Percentiles rank a stretch among this genome's conserved stretches.
These are phyloP conservation scores for Penicillium bialowiezense DNA, from an alignment of 495 filamentous ascomycete genomes.

Conservation along the genomic window DNA sequence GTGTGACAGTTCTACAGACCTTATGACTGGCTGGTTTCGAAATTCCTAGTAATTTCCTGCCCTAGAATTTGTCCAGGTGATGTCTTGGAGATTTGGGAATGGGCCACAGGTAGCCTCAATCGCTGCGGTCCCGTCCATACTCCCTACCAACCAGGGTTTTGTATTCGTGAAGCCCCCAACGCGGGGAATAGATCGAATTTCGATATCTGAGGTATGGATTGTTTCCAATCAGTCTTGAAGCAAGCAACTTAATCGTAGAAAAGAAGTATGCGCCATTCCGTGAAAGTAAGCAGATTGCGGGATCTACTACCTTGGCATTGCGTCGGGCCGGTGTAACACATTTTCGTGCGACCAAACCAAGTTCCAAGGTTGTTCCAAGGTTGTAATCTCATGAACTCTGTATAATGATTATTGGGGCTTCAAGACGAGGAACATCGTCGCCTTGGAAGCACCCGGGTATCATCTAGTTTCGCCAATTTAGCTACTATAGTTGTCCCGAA, in stretches of 20 bases:
- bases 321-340: constrained; percentile 34
- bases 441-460: no score
- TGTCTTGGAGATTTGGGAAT: background rate
- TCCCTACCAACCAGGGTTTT: constrained; percentile 51
- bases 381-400: no score
- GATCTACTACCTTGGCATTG: constrained; percentile 43
- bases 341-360: constrained; percentile 50
- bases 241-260: constrained; percentile 54
- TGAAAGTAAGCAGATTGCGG: constrained; percentile 51
- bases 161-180: constrained; percentile 43
- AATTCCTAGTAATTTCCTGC: no score
- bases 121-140: constrained; percentile 59
- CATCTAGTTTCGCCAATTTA: no score
- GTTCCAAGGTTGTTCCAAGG: constrained; percentile 18
- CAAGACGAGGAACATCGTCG: no score
- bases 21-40: no score
- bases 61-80: no score
- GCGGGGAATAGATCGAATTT: constrained; percentile 65
- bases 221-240: constrained; percentile 18
- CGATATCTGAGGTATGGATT: constrained; percentile 48
- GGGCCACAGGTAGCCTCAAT: constrained; percentile 60
- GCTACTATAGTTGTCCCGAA: no score
- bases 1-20: no score
- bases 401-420: no score
- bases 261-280: constrained; percentile 64